phyloP scores from a whole-genome alignment of 352 stramenopile genomes.

The Phytophthora podocarpi region DNA sequence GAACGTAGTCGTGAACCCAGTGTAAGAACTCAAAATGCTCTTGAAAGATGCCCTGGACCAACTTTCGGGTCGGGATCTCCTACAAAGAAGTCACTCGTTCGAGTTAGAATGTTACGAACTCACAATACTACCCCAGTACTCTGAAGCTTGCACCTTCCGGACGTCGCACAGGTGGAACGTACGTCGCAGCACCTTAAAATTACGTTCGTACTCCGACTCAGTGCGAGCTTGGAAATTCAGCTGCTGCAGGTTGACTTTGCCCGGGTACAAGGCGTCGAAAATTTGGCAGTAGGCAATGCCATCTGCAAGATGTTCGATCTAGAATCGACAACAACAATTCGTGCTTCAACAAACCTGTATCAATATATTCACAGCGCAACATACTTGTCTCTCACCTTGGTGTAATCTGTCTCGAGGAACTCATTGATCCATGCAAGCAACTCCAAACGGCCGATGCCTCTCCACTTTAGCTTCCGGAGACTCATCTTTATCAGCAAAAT shows the following conservation, averaged over 20 bases:
- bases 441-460: conserved; percentile 78
- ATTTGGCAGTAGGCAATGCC: conserved; percentile 83
- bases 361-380: neutral
- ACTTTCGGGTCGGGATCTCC: conserved; percentile 72
- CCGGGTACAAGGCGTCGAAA: conserved; percentile 70
- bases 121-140: neutral
- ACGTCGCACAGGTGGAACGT: conserved; percentile 68
- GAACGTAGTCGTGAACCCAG: conserved; percentile 83
- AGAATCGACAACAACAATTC: neutral
- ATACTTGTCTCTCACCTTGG: conserved; percentile 44
- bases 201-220: conserved; percentile 63
- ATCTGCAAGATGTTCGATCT: conserved; percentile 82
- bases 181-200: conserved; percentile 61
- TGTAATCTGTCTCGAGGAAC: conserved; percentile 85
- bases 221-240: conserved; percentile 66
- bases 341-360: no score
- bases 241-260: conserved; percentile 63
- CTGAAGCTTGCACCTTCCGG: conserved; percentile 49
- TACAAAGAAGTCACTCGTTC: conserved; percentile 17
- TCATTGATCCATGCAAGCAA: conserved; percentile 82
- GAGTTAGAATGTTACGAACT: neutral
- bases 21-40: conserved; percentile 87
- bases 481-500: conserved; percentile 58
- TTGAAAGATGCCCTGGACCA: conserved; percentile 74
- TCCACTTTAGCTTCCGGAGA: conserved; percentile 76